Conservation (phyloP, 176 grass and related monocot species). For the Raddia guianensis region DNA sequence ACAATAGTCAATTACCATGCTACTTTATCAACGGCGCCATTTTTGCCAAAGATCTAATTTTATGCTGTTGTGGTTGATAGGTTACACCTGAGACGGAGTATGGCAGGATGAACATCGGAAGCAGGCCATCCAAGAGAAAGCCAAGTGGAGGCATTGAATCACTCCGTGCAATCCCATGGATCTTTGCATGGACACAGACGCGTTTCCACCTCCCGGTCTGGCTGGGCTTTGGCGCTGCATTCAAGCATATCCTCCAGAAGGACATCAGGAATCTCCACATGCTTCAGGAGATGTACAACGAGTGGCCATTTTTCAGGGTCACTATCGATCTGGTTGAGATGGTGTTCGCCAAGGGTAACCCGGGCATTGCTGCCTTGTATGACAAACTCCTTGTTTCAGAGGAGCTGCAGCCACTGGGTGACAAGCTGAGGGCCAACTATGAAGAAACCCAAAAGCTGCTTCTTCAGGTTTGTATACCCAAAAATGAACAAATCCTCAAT, state of each 20-base stretch:
- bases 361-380: conserved; percentile 73
- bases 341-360: conserved; percentile 83
- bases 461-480: conserved; percentile 54
- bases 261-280: conserved; percentile 67
- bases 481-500: not conserved
- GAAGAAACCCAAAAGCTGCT: conserved; percentile 70
- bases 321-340: conserved; percentile 83
- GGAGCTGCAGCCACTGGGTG: conserved; percentile 55
- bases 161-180: conserved; percentile 85
- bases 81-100: conserved; percentile 79
- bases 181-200: conserved; percentile 83
- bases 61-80: conserved; percentile 43
- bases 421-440: conserved; percentile 60
- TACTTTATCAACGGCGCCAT: not conserved
- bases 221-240: conserved; percentile 68
- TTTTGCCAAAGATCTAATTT: not conserved
- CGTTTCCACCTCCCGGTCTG: conserved; percentile 78
- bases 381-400: conserved; percentile 76
- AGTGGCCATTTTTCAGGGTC: conserved; percentile 85
- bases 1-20: not conserved
- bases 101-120: conserved; percentile 88
- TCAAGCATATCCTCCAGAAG: conserved; percentile 71
- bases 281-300: conserved; percentile 80
- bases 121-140: conserved; percentile 79
- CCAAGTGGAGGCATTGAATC: conserved; percentile 81